A percentile compares a stretch with the other conserved stretches of the same genome.
Evolutionary conservation across 1,139 yeast genomes (phyloP).

Genomic region (Yamadazyma membranifaciens): DNA sequence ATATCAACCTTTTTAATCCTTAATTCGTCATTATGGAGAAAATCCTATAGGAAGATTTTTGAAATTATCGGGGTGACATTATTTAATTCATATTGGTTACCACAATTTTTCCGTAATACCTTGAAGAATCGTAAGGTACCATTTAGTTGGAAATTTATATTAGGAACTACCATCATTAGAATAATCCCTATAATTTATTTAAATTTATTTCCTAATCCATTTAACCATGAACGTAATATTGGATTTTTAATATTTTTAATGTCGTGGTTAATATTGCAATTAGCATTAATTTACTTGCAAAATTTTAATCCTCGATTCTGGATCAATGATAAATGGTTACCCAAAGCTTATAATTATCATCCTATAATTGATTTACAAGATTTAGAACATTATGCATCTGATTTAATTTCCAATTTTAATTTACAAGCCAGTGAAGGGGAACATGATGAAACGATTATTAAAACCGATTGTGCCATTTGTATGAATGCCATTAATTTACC

Average conservation of each 20-base stretch:
- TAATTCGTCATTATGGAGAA: conserved; percentile 66
- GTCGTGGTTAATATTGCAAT: conserved; percentile 58
- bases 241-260: conserved; percentile 42
- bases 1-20: conserved; percentile 57
- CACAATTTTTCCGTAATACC: conserved; percentile 81
- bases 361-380: conserved; percentile 60
- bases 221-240: conserved; percentile 56
- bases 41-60: conserved; percentile 48
- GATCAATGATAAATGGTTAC: conserved; percentile 69
- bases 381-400: conserved; percentile 51
- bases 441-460: conserved; percentile 8
- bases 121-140: conserved; percentile 68
- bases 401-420: conserved; percentile 24
- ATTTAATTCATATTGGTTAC: conserved; percentile 82
- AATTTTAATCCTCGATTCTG: conserved; percentile 82
- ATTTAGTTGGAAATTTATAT: conserved; percentile 66
- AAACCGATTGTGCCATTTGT: conserved; percentile 81
- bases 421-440: conserved; percentile 18
- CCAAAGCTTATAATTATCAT: conserved; percentile 81
- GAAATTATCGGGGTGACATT: conserved; percentile 55
- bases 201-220: conserved; percentile 44
- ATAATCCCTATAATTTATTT: conserved; percentile 65
- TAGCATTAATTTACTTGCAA: conserved; percentile 58
- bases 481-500: conserved; percentile 74
- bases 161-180: conserved; percentile 65